Evolutionary conservation across 108 stramenopile species (phyloP).

Genomic region (Poteriospumella lacustris): DNA sequence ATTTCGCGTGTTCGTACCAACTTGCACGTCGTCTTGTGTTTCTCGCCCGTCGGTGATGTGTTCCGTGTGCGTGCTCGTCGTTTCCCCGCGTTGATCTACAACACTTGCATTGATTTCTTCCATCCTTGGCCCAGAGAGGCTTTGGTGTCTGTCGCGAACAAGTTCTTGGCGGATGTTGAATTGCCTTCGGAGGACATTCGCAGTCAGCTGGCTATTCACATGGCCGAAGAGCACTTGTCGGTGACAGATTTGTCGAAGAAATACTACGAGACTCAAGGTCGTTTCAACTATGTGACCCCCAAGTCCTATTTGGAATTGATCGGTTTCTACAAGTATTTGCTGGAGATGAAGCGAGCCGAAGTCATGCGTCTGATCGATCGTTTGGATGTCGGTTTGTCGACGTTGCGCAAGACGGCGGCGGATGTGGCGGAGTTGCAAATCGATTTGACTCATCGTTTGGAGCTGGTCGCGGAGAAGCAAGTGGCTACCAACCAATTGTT

Average conservation of each 20-base stretch:
- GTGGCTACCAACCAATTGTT: conserved; percentile 69
- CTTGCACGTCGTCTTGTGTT: conserved; percentile 73
- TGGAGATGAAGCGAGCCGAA: conserved; percentile 65
- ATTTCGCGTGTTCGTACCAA: conserved; percentile 66
- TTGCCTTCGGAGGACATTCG: conserved; percentile 42
- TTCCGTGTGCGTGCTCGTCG: conserved; percentile 75
- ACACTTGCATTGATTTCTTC: conserved; percentile 75
- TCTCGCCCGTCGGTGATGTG: conserved; percentile 76
- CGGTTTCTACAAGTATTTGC: conserved; percentile 73
- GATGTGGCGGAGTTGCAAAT: conserved; percentile 76
- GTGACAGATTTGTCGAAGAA: conserved; percentile 57
- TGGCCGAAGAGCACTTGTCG: conserved; percentile 76
- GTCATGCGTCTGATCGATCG: conserved; percentile 69
- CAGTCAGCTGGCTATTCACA: conserved; percentile 59
- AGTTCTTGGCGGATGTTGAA: conserved; percentile 70
- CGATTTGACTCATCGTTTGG: conserved; percentile 73
- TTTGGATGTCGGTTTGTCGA: conserved; percentile 76
- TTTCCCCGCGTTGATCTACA: conserved; percentile 80
- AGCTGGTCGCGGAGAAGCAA: conserved; percentile 71
- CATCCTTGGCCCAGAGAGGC: conserved; percentile 84
- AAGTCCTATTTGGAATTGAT: conserved; percentile 80
- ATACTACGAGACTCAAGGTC: conserved; percentile 63
- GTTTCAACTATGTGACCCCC: conserved; percentile 85
- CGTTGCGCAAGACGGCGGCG: conserved; percentile 68
- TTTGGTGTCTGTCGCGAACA: conserved; percentile 68